Base-by-base conservation (phyloP, 1,284 basidiomycete genomes). In the Pseudozyma thailandica region DNA sequence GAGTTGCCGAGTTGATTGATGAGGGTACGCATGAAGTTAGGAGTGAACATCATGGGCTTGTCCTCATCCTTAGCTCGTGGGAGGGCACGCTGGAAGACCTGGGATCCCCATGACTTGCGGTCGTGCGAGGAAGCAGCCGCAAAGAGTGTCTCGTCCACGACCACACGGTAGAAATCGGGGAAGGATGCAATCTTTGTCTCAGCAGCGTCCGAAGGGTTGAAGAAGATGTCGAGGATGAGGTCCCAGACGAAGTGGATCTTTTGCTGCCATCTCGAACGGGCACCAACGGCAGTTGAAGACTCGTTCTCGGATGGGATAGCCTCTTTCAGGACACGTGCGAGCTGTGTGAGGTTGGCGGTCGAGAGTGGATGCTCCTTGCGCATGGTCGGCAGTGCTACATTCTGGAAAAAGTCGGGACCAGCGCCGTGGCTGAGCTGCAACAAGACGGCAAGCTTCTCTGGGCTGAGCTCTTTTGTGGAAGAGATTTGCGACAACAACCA, bases 21-120 rank as follows among this genome's bases (percentile, higher is more conserved):
- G 92, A 94, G 95, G 37, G 91, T 91, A 41, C 93, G 90, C 91
- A 98, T 94, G 78, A 97, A 92, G 83, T 97, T 95, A 75, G 91
- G 90, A 12, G 93, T 95, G 84, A 98, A 96, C 18, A 98, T 86
- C 86, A 92, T 89, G 0, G 92, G 90, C 74, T 94, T 86, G 50
- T 89, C 89, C 23, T 87, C 83, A 18, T 88, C 84, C 7, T 87
- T 86, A 20, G 93, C 87, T 16, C 89, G 88, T 8, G 88, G 87
- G 37, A 97, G 85, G 0, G 92, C 89, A 68, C 89, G 90, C 77
- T 90, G 89, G 83, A 98, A 92, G 20, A 97, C 88, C 81, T 92
- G 91, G 85, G 98, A 97, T 28, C 94, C 94, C 91, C 92, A 96
- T 78, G 91, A 93, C 85, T 97, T 97, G 60, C 93, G 88, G 81